These are phyloP conservation scores for Hondaea fermentalgiana DNA, from an alignment of 108 stramenopile genomes.

Conservation along the genomic window DNA sequence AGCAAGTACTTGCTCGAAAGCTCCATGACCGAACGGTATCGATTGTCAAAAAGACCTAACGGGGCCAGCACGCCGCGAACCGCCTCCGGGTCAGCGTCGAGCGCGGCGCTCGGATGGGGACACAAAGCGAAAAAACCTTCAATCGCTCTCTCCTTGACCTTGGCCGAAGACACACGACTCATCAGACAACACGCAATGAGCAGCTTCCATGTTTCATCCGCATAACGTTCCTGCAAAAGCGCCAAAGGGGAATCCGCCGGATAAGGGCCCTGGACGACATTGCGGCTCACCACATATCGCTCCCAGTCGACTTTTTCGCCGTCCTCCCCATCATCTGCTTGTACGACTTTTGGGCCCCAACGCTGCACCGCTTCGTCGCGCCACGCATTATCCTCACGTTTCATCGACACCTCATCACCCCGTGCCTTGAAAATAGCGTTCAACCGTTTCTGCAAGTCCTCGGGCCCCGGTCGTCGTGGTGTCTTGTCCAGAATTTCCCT, in stretches of 20 bases:
- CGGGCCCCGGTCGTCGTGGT: not conserved
- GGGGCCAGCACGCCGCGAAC: not conserved
- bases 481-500: not conserved
- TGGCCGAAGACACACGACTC: not conserved
- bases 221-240: constrained; percentile 16
- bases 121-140: constrained; percentile 4
- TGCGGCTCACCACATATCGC: not conserved
- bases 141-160: constrained; percentile 19
- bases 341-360: not conserved
- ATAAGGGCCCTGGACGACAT: not conserved
- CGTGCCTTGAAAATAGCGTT: not conserved
- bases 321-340: not conserved
- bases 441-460: not conserved
- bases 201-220: constrained; percentile 11
- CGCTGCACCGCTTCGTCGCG: not conserved
- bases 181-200: constrained; percentile 6
- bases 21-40: not conserved
- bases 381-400: too few relatives aligned
- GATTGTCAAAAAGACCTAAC: constrained; percentile 9
- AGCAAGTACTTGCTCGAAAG: not conserved
- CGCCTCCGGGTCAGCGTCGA: not conserved
- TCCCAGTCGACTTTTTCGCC: not conserved
- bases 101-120: constrained; percentile 1
- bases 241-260: not conserved
- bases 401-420: too few relatives aligned